These are phyloP conservation scores for Mycena latifolia DNA, from an alignment of 768 basidiomycete species.

Conservation along the genomic window DNA sequence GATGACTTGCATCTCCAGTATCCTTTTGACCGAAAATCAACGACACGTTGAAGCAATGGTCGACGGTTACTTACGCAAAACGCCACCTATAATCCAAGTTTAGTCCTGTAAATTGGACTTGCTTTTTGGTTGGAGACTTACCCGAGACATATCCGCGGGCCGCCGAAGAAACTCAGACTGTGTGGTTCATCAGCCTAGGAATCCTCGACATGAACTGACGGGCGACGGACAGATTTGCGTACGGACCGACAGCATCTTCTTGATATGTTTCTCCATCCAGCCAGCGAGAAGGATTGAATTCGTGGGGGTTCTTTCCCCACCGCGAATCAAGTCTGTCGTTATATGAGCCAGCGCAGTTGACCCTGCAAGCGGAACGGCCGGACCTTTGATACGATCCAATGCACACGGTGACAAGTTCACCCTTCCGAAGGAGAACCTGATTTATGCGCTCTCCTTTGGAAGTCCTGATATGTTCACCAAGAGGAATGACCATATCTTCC, in stretches of 20 bases:
- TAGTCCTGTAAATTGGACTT: no score
- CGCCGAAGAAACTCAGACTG: conserved; percentile 25
- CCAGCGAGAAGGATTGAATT: conserved; percentile 26
- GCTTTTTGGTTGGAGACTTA: no score
- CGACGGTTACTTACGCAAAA: conserved; percentile 29
- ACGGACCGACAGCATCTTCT: conserved; percentile 26
- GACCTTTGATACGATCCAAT: conserved; percentile 26
- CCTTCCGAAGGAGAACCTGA: conserved; percentile 23
- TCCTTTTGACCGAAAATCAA: no score
- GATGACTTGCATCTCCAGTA: conserved; percentile 27
- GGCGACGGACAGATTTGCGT: conserved; percentile 24
- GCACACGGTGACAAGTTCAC: conserved; percentile 8
- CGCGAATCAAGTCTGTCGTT: conserved; percentile 8
- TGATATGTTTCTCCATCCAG: conserved; percentile 12
- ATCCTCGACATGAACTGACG: neutral
- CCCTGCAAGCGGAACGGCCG: no score
- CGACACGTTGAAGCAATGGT: no score
- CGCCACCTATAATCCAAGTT: no score
- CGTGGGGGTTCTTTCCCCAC: conserved; percentile 27
- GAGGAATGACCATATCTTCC: conserved; percentile 14
- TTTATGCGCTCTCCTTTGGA: conserved; percentile 3
- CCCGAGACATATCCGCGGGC: conserved; percentile 24
- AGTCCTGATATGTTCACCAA: conserved; percentile 1
- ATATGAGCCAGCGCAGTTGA: no score
- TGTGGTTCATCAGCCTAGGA: neutral